Evolutionary conservation across 2,329 filamentous ascomycete species (phyloP), one percentile per base, ranked within the genome.

Genomic region (Fusarium nygamai): DNA sequence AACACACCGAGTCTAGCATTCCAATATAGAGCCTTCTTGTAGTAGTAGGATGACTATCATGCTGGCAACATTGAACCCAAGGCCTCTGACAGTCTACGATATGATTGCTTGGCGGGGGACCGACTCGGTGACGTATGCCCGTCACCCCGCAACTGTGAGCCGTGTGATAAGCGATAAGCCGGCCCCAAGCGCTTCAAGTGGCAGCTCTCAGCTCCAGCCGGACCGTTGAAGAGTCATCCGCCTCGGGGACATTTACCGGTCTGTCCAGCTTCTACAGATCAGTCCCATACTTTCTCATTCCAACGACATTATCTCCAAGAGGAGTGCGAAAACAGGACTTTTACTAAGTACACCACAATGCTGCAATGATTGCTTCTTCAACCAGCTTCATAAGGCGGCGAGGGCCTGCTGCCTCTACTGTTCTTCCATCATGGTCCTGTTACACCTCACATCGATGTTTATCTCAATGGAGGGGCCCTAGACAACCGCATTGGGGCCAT

Each of bases 341-440:
- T 46, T 41, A 36, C 39, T 19, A 38, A 13, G 17, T 38, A 39
- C 56, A 33, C 41, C 61, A 71, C 41, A 57, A 78, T 78, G 73
- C 74, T 39, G 67, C 64, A 57, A 79, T 79, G 78, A 79, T 71
- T 71, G 43, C 64, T 57, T 61, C 64, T 38, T 69, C 59, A 41
- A 47, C 76, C 50, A 70, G 74, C 73, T 74, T 63, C 71, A 71
- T 77, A 65, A 69, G 74, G 76, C 72, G 47, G 57, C 71, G 66
- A 59, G 69, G 71, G 67, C 69, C 71, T 61, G 62, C 75, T 31
- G 50, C 62, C 57, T 61, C 59, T 56, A 36, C 60, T 67, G 39
- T 70, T 61, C 43, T 67, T 27, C 62, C 39, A 56, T 53, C 46
- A 36, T 59, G 46, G 59, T 53, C 61, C 29, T 54, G 51, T 36